Evolutionary conservation across 495 filamentous ascomycete species (phyloP), one percentile per base, ranked within the genome.

Genomic region (Symbiotaphrina buchneri): DNA sequence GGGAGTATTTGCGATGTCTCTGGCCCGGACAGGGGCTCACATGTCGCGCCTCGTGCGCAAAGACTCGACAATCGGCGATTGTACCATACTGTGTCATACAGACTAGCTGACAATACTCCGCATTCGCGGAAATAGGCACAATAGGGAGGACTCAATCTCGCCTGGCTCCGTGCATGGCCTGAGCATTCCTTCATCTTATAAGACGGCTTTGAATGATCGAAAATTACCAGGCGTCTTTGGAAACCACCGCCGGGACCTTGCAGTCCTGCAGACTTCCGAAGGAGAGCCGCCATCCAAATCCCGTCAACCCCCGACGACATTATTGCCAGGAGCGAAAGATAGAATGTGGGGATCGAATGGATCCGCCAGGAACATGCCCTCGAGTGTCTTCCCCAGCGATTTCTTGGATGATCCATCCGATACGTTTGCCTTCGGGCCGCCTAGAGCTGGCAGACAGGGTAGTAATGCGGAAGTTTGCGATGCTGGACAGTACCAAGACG

Each of bases 391-490:
- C 36, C 36, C 41, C 15, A 19, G 34, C 16, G 38, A 15, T 40
- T 74, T 74, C 47, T 69, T 61, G 49, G 63, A 74, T 42, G 68
- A 77, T 42, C 74, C 71, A 24, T 65, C 54, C 44, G 71, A 77
- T 33, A 66, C 66, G 45, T 39, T 70, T 4, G 65, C 60, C 6
- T 39, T 59, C 11, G 44, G 34, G 22, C 65, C 62, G 4, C n/a
- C n/a, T n/a, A n/a, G n/a, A n/a, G n/a, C n/a, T n/a, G n/a, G n/a
- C n/a, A n/a, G n/a, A n/a, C n/a, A n/a, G n/a, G n/a, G n/a, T n/a
- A n/a, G n/a, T n/a, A n/a, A n/a, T n/a, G n/a, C n/a, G 43, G 77
- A 81, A 34, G 79, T 75, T 18, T 62, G 72, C 8, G 71, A 72
- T 20, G 53, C 63, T 17, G 55, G 65, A 18, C 73, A 68, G 37